Evolutionary conservation across 1,284 basidiomycete species (phyloP), one percentile per base, ranked within the genome.

Genomic region (Malassezia furfur): DNA sequence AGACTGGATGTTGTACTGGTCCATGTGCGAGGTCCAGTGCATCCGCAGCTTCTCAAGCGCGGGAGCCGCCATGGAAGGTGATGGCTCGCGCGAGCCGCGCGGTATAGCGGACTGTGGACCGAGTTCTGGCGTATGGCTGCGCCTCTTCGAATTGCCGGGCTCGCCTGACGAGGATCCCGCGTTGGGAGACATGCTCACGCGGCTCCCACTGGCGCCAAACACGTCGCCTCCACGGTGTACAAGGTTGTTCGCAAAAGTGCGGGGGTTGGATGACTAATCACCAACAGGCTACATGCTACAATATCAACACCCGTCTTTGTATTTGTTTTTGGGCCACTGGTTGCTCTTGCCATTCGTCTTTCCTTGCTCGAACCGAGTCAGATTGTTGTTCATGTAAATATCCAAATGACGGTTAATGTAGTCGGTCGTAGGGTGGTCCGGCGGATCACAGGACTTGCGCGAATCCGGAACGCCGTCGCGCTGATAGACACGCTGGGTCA

Each of bases 371-470:
- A 21, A 74, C 1, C 48, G 40, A 2, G 74, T 72, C 11, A 65
- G 50, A 50, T 75, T 75, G 25, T 50, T 62, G 60, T 75, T 70
- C 22, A 45, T 37, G 57, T 75, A 75, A 17, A 72, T 35, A 14
- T 72, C 68, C 15, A 36, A 19, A 45, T 75, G 63, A 1, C 48
- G 59, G 8, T 62, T 40, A 57, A 75, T 75, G 44, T 72, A 75
- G n/a, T 66, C 25, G 19, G 60, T 53, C 0, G 71, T 73, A 7
- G 71, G 71, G 50, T 68, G 60, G 50, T 73, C 69, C 7, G 59
- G 43, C 0, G 71, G 71, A 48, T 72, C 66, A 53, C 71, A 73
- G 0, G 58, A 52, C 30, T 66, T 44, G 6, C 52, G 52, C 37
- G 59, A 56, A 7, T 53, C 12, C 36, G 64, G 63, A n/a, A 57